phyloP scores from a whole-genome alignment of 331 rosid species.

The Arachis monticola region DNA sequence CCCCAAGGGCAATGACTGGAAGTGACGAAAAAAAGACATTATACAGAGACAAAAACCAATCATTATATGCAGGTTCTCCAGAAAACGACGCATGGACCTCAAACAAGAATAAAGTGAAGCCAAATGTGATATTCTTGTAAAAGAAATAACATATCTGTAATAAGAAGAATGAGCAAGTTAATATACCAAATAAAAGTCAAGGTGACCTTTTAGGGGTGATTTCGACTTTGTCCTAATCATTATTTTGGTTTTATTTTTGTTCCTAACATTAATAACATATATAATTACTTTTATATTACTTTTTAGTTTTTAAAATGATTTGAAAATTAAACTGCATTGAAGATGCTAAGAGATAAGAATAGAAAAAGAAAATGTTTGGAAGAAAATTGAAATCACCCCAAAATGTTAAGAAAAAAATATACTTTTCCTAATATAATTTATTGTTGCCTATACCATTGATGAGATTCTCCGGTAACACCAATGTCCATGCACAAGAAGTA shows the following conservation, averaged over 20 bases:
- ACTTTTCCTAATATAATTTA: too few relatives aligned
- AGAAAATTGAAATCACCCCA: too few relatives aligned
- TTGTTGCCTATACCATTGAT: slow-evolving; percentile 69
- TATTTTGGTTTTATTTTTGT: too few relatives aligned
- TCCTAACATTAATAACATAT: too few relatives aligned
- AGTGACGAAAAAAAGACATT: slow-evolving; percentile 91
- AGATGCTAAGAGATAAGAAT: too few relatives aligned
- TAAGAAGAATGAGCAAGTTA: slow-evolving; percentile 43
- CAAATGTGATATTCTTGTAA: slow-evolving; percentile 92
- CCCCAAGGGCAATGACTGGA: slow-evolving; percentile 91
- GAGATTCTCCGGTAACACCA: slow-evolving; percentile 98
- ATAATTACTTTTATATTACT: too few relatives aligned
- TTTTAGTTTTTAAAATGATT: too few relatives aligned
- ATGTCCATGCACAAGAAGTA: slow-evolving; percentile 97
- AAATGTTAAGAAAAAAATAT: too few relatives aligned
- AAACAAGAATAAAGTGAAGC: slow-evolving; percentile 83
- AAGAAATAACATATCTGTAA: slow-evolving; percentile 96
- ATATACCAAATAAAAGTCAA: slow-evolving; percentile 17
- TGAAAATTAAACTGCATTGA: too few relatives aligned
- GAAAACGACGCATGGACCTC: slow-evolving; percentile 91
- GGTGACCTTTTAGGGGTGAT: not conserved
- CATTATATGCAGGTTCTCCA: slow-evolving; percentile 86
- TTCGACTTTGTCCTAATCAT: too few relatives aligned
- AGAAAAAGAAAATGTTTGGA: too few relatives aligned
- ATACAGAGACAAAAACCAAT: slow-evolving; percentile 91